Base-by-base conservation (phyloP, 345 rosid genomes). In the Hibiscus tridactylites region DNA sequence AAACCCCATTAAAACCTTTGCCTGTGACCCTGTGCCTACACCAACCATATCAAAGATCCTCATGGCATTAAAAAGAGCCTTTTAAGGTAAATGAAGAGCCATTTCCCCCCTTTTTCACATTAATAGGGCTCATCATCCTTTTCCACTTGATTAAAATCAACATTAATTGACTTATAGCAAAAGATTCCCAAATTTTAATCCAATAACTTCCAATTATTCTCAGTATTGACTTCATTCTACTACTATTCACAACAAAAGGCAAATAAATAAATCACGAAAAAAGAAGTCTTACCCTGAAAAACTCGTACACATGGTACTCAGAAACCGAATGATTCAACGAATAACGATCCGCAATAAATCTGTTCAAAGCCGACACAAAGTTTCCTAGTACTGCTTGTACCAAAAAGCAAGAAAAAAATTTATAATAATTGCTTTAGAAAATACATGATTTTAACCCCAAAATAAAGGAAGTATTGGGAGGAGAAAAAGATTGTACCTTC, bases 261-360 rank as follows among this genome's bases (percentile, higher is more conserved):
- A 24, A 21, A 56, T 10, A 57, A 24, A n/a, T 39, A 39, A 9
- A 9, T 49, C 53, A 12, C 4, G 13, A 5, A n/a, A 26, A 6
- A n/a, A n/a, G 5, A 4, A 3, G 7, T 8, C 29, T 42, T 90
- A 91, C 99, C 99, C 81, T 92, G 86, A 85, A 95, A 81, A 95
- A 95, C 82, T 95, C 99, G 29, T 95, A 95, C 44, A 92, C 99
- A 69, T 95, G 87, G 75, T 92, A 95, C 73, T 95, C 99, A 1
- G 97, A 88, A n/a, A 95, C 92, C 1, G 93, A 86, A 79, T 84
- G 96, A 74, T 80, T 85, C 4, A 61, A 75, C 33, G 88, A 83
- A 77, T 90, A 95, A 46, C 88, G 97, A 73, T 92, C 99, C 0
- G 93, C 92, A 76, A 95, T 88, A 77, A 90, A 95, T 80, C 78